Conservation (phyloP, 2,329 filamentous ascomycete genomes). For the Ceratocystis harringtonii region DNA sequence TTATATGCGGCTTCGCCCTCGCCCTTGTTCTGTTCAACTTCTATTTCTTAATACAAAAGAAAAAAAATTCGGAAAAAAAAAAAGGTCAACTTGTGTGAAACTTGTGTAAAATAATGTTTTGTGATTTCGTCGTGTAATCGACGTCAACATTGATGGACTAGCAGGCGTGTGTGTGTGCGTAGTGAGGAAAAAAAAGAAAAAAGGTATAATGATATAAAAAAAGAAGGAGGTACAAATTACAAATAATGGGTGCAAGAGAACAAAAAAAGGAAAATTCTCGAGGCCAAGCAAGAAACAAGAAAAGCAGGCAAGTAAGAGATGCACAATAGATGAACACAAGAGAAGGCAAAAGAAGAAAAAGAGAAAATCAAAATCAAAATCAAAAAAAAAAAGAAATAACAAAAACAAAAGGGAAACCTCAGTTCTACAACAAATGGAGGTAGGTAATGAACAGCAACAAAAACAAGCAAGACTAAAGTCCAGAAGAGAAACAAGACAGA, state of each 20-base stretch:
- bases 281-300: neutral
- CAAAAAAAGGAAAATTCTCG: neutral
- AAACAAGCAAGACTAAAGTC: neutral
- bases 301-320: neutral
- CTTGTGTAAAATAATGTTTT: neutral
- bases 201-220: neutral
- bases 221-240: neutral
- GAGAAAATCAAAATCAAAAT: neutral
- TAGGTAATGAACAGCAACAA: neutral
- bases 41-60: neutral
- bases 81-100: neutral
- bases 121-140: neutral
- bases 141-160: no score
- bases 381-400: neutral
- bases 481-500: neutral
- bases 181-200: slow-evolving; percentile 3
- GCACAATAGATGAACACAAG: neutral
- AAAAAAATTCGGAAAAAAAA: neutral
- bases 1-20: neutral
- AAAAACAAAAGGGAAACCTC: neutral
- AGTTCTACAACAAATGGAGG: neutral
- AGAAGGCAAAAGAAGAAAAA: neutral
- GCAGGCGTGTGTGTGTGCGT: no score
- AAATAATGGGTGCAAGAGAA: neutral
- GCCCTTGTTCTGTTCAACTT: neutral